Base-by-base conservation (phyloP, 495 filamentous ascomycete species). In the Hypoxylon lenormandii region DNA sequence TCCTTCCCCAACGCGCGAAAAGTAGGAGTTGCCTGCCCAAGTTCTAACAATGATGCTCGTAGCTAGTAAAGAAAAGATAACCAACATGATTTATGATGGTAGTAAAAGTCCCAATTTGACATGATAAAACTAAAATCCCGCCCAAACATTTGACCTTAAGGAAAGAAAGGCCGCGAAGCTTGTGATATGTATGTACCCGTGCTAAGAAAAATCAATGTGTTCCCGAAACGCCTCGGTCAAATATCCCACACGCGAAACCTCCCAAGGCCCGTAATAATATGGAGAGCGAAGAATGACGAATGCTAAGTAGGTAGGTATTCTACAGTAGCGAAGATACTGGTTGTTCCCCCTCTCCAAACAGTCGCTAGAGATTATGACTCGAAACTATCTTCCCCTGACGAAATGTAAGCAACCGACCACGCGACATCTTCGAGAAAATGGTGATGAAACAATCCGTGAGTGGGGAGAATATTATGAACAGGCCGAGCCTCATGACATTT, bases 111-210 rank as follows among this genome's bases (percentile, higher is more conserved):
- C 57, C 19, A 49, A 52, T 62, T 33, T 48, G 40, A 60, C 38
- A 66, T 57, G 49, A 19, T 53, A 38, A 33, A 55, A 50, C 60
- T 38, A 60, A 49, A 33, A 2, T 5, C 23, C 23, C 60, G 43
- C 49, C 49, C 48, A 60, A 55, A 22, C 30, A 26, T 26, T 33
- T 40, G 28, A 26, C 57, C 58, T 59, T 49, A 54, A 61, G 23
- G 53, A 63, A 62, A 63, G 62, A 46, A 49, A 62, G 62, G 58
- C 68, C 48, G 68, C 40, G 56, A 71, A 66, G 62, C 58, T 63
- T 43, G 56, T 54, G 42, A 49, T 54, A 66, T 66, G 46, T 70
- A 70, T 33, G 30, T 33, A 33, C 30, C 62, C 57, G 16, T 66
- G 58, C n/a, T 16, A 40, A 62, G 26, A 54, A 45, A 46, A 26